Evolutionary conservation across 1,284 basidiomycete genomes (phyloP), one percentile per base, ranked within the genome.

Genomic region (Moesziomyces sp.): DNA sequence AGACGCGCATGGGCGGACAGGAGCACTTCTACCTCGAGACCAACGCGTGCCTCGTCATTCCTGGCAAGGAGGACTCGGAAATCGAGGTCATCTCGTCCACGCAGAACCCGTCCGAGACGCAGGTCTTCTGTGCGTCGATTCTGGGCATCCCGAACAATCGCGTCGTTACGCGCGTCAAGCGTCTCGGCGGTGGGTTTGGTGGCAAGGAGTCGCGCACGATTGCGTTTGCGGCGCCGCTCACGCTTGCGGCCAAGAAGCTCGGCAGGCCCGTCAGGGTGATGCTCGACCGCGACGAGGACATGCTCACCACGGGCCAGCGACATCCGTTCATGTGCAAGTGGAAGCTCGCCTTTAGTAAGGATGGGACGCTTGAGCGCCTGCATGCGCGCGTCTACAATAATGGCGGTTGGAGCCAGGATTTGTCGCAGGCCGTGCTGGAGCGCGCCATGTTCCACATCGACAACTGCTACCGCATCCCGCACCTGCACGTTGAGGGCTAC

Each of bases 231-330:
- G 73, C 70, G 75, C 52, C 72, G 53, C n/a, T 84, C 63, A 43
- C 76, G 56, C 14, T 85, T 13, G 83, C 83, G 1, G 84, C 84
- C 7, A 72, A 78, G 47, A 84, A 84, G 58, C 52, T 70, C 9
- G 76, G 79, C 10, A 70, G 82, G 35, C 83, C 85, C 0, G 80
- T 85, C 4, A 77, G 85, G 19, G 79, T 79, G 53, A 81, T 82
- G 79, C 74, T 85, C 43, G 84, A 85, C 45, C 78, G 85, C 13
- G 80, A 84, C 67, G 84, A 82, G 50, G 84, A 85, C 58, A 85
- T 85, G 75, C 73, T 78, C 42, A 80, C 76, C 14, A 78, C 77
- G 3, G 85, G 85, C 34, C 84, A 85, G 57, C 77, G 85, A 3
- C 84, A 85, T 63, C 83, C 84, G 7, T 85, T 84, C 74, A 56